phyloP scores from a whole-genome alignment of 2,329 filamentous ascomycete genomes.

The Aspergillus pseudonomiae region DNA sequence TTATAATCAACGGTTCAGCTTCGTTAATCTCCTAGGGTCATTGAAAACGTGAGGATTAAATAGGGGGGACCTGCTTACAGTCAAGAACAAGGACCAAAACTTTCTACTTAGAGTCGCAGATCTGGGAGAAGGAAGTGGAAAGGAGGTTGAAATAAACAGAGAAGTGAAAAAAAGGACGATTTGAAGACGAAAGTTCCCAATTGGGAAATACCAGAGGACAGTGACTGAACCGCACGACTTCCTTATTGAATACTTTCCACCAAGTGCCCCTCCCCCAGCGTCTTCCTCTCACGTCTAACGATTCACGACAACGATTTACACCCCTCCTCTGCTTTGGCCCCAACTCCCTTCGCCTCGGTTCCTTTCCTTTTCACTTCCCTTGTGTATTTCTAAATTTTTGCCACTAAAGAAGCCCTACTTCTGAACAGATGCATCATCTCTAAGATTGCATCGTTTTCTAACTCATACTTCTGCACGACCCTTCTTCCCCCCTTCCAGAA shows the following conservation, averaged over 20 bases:
- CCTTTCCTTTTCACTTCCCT: background rate
- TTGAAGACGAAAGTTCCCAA: conserved; percentile 14
- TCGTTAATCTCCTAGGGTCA: conserved; percentile 7
- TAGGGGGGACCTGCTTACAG: background rate
- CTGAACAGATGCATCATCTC: conserved; percentile 20
- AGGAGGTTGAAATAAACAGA: conserved; percentile 4
- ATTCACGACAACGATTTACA: conserved; percentile 7
- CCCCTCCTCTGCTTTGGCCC: conserved; percentile 8
- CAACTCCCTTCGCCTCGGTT: background rate
- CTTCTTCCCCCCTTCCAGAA: conserved; percentile 8
- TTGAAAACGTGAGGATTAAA: background rate
- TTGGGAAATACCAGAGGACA: conserved; percentile 20
- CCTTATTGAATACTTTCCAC: background rate
- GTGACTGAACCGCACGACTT: conserved; percentile 8
- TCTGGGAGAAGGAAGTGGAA: background rate
- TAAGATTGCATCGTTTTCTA: conserved; percentile 11
- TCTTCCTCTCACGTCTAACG: conserved; percentile 2
- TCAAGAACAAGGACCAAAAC: conserved; percentile 5
- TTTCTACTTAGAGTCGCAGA: background rate
- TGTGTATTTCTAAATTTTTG: conserved; percentile 9
- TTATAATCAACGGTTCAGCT: background rate
- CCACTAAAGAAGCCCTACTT: background rate
- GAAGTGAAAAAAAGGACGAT: conserved; percentile 3
- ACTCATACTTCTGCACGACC: background rate
- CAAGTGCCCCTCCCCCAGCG: conserved; percentile 11